These are phyloP conservation scores for Aureobasidium subglaciale DNA, from an alignment of 2,329 filamentous ascomycete species.

Conservation along the genomic window DNA sequence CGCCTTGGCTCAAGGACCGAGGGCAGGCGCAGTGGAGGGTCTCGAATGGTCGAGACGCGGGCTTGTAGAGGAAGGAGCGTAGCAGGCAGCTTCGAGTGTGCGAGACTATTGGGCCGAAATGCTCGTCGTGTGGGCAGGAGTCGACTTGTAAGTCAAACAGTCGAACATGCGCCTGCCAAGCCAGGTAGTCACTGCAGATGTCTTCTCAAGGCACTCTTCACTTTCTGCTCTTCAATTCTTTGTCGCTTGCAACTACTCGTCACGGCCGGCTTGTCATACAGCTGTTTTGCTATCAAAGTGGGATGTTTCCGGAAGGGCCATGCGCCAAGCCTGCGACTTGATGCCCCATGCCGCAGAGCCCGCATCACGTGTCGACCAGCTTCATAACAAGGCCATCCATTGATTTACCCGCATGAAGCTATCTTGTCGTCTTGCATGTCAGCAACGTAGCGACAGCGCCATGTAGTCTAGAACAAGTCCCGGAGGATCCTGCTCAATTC, in stretches of 20 bases:
- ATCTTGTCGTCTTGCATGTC: background rate
- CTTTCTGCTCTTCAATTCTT: background rate
- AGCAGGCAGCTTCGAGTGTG: background rate
- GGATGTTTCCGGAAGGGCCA: background rate
- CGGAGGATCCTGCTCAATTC: constrained; percentile 53
- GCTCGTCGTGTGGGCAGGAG: background rate
- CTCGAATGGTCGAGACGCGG: background rate
- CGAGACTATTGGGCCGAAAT: background rate
- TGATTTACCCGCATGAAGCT: background rate
- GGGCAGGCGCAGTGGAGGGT: background rate
- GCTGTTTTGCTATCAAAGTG: constrained; percentile 10
- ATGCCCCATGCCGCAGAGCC: constrained; percentile 8
- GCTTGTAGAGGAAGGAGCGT: background rate
- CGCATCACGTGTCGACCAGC: background rate
- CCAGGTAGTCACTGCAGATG: background rate
- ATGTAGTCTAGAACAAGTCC: constrained; percentile 45
- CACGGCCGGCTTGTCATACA: background rate
- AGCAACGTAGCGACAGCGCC: background rate
- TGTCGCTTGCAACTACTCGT: background rate
- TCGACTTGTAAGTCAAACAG: background rate
- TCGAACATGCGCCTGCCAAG: background rate
- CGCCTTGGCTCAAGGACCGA: background rate
- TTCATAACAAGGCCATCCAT: background rate
- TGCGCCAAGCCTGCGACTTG: background rate
- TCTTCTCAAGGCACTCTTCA: background rate